These are phyloP conservation scores for Xylaria hypoxylon DNA, from an alignment of 2,329 filamentous ascomycete genomes.

Conservation along the genomic window DNA sequence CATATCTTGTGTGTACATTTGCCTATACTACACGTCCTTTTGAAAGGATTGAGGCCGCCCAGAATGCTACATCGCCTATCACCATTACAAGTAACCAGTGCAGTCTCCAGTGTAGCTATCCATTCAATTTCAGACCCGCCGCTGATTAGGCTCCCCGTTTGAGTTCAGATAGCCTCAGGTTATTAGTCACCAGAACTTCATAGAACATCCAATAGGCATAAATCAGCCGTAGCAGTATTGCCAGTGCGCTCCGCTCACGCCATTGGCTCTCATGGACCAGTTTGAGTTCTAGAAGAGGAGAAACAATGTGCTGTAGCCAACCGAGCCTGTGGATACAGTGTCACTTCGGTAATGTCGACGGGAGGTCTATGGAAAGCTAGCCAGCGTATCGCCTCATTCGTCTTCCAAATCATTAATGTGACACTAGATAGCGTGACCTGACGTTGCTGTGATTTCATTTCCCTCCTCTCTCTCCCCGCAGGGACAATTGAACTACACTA, in stretches of 20 bases:
- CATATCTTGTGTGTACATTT: neutral
- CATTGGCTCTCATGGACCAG: conserved; percentile 8
- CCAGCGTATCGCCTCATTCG: conserved; percentile 30
- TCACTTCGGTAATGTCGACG: conserved; percentile 19
- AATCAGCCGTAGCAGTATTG: conserved; percentile 16
- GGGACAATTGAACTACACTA: conserved; percentile 23
- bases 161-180: conserved; percentile 4
- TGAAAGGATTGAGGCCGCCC: conserved; percentile 4
- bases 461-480: conserved; percentile 21
- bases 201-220: conserved; percentile 1
- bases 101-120: neutral
- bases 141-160: neutral
- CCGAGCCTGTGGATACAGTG: conserved; percentile 27
- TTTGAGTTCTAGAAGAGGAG: conserved; percentile 16
- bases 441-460: conserved; percentile 35
- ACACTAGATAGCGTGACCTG: conserved; percentile 36
- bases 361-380: conserved; percentile 8
- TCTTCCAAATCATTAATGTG: conserved; percentile 38
- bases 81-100: too few species aligned
- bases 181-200: conserved; percentile 1
- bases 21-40: neutral
- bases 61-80: conserved; percentile 2
- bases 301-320: conserved; percentile 11
- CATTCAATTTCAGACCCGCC: neutral
- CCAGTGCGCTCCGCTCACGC: conserved; percentile 4